A percentile compares a stretch with the other conserved stretches of the same genome.
phyloP scores from a whole-genome alignment of 2,329 filamentous ascomycete genomes.

The Diaporthe ampelina region DNA sequence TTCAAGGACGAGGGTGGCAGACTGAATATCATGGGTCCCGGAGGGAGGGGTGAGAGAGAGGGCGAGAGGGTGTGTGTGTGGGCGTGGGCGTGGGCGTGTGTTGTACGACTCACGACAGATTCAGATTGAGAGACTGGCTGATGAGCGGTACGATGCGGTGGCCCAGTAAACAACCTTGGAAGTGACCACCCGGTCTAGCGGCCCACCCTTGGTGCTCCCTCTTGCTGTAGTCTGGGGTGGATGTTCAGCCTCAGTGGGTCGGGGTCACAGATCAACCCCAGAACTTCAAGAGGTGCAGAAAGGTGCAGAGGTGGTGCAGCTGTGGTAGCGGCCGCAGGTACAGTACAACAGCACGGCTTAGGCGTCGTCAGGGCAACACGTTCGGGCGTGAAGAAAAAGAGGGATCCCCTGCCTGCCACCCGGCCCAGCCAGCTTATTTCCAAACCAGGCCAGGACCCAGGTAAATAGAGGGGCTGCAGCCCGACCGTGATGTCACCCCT shows the following conservation, averaged over 20 bases:
- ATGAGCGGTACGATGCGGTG: slow-evolving; percentile 10
- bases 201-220: not conserved
- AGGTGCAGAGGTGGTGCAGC: not conserved
- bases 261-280: slow-evolving; percentile 32
- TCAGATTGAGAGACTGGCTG: slow-evolving; percentile 15
- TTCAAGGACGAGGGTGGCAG: slow-evolving; percentile 28
- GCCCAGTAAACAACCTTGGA: slow-evolving; percentile 31
- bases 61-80: not conserved
- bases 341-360: not conserved
- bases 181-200: slow-evolving; percentile 9
- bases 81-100: not conserved
- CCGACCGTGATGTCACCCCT: slow-evolving; percentile 31
- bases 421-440: not conserved
- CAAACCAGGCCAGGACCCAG: not conserved
- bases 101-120: slow-evolving; percentile 26
- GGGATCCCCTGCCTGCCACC: slow-evolving; percentile 17
- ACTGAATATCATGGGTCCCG: slow-evolving; percentile 16
- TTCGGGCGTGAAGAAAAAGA: not conserved
- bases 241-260: slow-evolving; percentile 37
- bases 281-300: not conserved
- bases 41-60: not conserved
- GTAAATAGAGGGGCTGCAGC: slow-evolving; percentile 29
- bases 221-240: slow-evolving; percentile 19
- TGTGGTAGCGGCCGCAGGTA: slow-evolving; percentile 15
- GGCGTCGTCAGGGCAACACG: slow-evolving; percentile 17